phyloP scores from a whole-genome alignment of 768 basidiomycete species.

The Suillus variegatus region DNA sequence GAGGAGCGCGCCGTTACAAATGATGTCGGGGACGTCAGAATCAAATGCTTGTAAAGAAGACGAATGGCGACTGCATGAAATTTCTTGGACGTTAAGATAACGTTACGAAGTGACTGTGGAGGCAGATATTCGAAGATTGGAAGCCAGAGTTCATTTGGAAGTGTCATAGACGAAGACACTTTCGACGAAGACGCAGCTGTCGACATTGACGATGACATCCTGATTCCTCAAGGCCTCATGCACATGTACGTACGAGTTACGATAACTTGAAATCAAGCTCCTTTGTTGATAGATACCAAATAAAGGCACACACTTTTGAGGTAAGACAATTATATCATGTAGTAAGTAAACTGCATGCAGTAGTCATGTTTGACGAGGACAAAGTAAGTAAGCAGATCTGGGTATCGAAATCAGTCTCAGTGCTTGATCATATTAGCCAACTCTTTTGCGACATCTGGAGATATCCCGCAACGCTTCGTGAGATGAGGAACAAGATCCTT shows the following conservation, averaged over 20 bases:
- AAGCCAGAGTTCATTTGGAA: constrained; percentile 43
- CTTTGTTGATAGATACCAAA: neutral
- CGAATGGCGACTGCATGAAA: constrained; percentile 33
- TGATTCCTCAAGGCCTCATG: too few species aligned
- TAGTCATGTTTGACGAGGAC: neutral
- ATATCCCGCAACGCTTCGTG: neutral
- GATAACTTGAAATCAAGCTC: neutral
- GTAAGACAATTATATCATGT: too few species aligned
- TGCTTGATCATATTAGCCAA: neutral
- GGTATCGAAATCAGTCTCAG: neutral
- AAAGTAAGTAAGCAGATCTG: neutral
- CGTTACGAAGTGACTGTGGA: constrained; percentile 29
- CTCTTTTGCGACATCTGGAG: neutral
- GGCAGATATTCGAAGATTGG: constrained; percentile 36
- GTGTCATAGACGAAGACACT: neutral
- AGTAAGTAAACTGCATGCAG: neutral
- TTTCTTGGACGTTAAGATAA: constrained; percentile 30
- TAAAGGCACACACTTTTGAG: neutral
- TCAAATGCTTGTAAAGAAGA: constrained; percentile 21
- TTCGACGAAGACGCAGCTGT: neutral
- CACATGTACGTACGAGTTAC: neutral
- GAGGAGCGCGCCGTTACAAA: constrained; percentile 11
- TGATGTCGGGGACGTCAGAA: constrained; percentile 33
- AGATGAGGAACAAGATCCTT: neutral
- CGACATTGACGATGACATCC: neutral